Evolutionary conservation across 768 basidiomycete species (phyloP), one percentile per base, ranked within the genome.

Genomic region (Tulasnella sp.): DNA sequence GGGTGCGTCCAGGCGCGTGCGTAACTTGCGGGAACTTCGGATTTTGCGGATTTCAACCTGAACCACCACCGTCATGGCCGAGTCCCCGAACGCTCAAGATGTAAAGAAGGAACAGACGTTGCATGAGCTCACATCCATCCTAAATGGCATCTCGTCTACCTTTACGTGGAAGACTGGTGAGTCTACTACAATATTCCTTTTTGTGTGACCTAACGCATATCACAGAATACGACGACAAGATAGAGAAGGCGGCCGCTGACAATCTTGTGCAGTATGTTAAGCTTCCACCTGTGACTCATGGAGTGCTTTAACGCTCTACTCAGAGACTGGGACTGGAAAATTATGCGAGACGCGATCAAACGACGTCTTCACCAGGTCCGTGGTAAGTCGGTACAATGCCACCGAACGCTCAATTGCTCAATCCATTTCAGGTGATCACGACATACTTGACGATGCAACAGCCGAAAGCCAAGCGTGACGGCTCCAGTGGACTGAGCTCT

Each of bases 271-370:
- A 84, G 79, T 85, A 67, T 60, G 77, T 69, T 59, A 34, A 40
- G n/a, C 29, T 48, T 32, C 35, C 23, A 8, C 37, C 39, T 36
- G n/a, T 51, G 45, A 51, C 43, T 43, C 19, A 50, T 37, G 46
- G 58, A 39, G 50, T 56, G 53, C 46, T 41, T 61, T 62, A 63
- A 40, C 63, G 2, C 23, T 43, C 43, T 43, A 46, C 58, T 49
- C 42, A 57, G 40, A 69, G 84, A 84, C 63, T 71, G 73, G 63
- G 82, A 85, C 65, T 92, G 88, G 89, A 63, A 73, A 17, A 68
- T 73, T 37, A 73, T 91, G 41, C 78, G 84, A 36, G 76, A 82
- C 64, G 77, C 80, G 54, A 79, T 91, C 67, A 88, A 87, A 67
- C 67, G 75, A 66, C 86, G 81, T 67, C 72, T 89, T 9, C 69